Base-by-base conservation (phyloP, 2,329 filamentous ascomycete genomes). In the Clathrospora elynae region DNA sequence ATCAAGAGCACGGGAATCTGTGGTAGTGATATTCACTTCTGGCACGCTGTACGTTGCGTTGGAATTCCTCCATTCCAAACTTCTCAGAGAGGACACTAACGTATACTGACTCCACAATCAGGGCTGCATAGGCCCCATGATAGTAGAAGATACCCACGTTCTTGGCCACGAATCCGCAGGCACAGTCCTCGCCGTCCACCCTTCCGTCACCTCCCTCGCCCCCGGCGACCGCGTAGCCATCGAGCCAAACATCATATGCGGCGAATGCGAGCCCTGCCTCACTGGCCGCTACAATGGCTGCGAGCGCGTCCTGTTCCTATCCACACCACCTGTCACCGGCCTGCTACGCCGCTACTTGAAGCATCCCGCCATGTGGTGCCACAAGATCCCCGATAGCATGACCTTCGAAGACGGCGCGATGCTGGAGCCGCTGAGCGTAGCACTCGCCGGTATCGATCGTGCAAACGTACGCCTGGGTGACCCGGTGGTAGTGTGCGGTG, bases 1-100 rank as follows among this genome's bases (percentile, higher is more conserved):
- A 83, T 97, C 71, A 89, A 92, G 73, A 95, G 88, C 73, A 96
- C 92, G 6, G 93, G 93, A 43, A 97, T 97, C 63, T 97, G 93
- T 78, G 92, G 92, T 83, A 93, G 77, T 48, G 91, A 96, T 72
- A 86, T 97, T 42, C 92, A 97, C 75, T 97, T 97, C 78, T 97
- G 92, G 92, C 89, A 95, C 68, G 87, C 87, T 35, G 92, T 68
- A 63, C 12, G 66, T 53, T 35, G 10, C 20, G 29, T 31, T 34
- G 17, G 19, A 38, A 6, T 40, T 18, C 10, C 23, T 4, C n/a
- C 24, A 28, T 2, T 13, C 17, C 16, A 23, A 17, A 31, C 10
- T 9, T 17, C 11, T 11, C n/a, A 22, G 12, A 28, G 13, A 17
- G n/a, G 12, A 30, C 6, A 20, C 11, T 14, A 31, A 26, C 24